A percentile compares a stretch with the other conserved stretches of the same genome.
Evolutionary conservation across 176 grass and related monocot genomes (phyloP).

Genomic region (Lolium perenne): DNA sequence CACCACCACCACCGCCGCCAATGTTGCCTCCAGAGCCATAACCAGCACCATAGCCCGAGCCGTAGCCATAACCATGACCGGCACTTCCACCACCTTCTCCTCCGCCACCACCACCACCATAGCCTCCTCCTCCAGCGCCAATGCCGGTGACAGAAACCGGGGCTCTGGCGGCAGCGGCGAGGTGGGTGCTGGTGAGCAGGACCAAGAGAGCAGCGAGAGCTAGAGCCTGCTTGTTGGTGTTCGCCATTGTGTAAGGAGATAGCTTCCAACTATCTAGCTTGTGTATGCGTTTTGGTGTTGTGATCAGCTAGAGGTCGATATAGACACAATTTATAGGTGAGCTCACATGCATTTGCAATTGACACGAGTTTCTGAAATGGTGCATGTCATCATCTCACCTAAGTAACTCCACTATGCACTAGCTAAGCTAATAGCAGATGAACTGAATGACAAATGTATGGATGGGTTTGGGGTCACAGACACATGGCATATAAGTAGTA

Average conservation of each 20-base stretch:
- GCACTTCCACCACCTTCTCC: not conserved
- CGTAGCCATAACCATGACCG: not conserved
- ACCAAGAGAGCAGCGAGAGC: not conserved
- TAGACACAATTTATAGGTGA: conserved; percentile 11
- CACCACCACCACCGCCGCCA: not conserved
- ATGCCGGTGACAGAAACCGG: conserved; percentile 3
- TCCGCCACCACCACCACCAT: not conserved
- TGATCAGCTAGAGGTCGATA: not conserved
- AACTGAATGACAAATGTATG: conserved; percentile 7
- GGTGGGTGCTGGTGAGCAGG: not conserved
- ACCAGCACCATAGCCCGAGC: not conserved
- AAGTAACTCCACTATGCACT: not conserved
- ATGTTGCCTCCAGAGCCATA: not conserved
- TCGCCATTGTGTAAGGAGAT: not conserved
- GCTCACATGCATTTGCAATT: not conserved
- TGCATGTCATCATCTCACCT: conserved; percentile 24
- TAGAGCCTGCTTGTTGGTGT: conserved; percentile 6
- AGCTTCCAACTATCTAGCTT: not conserved
- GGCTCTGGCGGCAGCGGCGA: not conserved
- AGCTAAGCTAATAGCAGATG: not conserved
- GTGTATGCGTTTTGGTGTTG: not conserved
- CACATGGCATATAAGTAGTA: not conserved
- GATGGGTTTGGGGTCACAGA: not conserved
- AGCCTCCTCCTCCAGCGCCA: not conserved
- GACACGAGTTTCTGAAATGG: not conserved